Conservation (phyloP, 768 basidiomycete species). For the Amanita pallidorosea region DNA sequence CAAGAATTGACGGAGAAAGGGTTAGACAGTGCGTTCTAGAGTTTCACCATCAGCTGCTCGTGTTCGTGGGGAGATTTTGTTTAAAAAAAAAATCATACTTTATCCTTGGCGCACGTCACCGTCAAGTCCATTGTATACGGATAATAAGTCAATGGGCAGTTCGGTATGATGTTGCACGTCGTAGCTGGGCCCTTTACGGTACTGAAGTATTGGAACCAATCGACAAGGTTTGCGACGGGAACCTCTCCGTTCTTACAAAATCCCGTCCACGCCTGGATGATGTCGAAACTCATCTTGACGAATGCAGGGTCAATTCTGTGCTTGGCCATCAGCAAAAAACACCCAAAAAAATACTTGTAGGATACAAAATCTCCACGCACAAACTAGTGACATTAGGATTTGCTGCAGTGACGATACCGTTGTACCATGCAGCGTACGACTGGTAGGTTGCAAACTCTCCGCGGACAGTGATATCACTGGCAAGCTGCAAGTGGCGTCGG, state of each 20-base stretch:
- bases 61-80: too few relatives aligned
- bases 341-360: too few relatives aligned
- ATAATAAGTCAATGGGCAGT: constrained; percentile 6
- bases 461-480: not conserved
- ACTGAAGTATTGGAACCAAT: constrained; percentile 10
- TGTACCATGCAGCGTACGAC: constrained; percentile 8
- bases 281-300: constrained; percentile 7
- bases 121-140: constrained; percentile 7
- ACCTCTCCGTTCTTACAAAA: constrained; percentile 7
- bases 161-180: constrained; percentile 1
- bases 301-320: constrained; percentile 8
- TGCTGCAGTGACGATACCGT: not conserved
- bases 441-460: not conserved
- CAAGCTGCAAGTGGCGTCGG: not conserved
- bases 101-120: constrained; percentile 6
- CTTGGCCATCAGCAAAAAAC: not conserved
- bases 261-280: constrained; percentile 9
- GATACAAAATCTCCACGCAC: not conserved
- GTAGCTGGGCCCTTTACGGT: constrained; percentile 6
- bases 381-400: constrained; percentile 2
- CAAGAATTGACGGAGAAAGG: constrained; percentile 7
- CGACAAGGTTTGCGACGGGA: constrained; percentile 6
- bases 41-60: too few relatives aligned
- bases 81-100: not conserved
- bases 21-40: constrained; percentile 7